These are phyloP conservation scores for Coemansia sp. DNA, from an alignment of 192 early-diverging fungal species.

Conservation along the genomic window DNA sequence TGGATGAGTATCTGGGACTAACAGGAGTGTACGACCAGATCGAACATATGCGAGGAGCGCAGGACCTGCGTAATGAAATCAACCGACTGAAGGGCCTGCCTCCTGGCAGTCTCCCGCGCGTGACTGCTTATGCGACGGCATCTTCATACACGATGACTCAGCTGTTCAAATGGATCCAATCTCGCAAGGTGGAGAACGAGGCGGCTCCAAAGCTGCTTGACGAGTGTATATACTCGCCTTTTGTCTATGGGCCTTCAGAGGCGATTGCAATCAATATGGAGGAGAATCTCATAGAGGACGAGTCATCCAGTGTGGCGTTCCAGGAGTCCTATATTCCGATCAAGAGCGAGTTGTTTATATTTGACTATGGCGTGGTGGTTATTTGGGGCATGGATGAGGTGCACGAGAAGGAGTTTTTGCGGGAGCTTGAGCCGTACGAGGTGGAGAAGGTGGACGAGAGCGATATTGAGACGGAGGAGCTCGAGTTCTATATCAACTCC, in stretches of 20 bases:
- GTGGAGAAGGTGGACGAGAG: conserved; percentile 50
- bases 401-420: conserved; percentile 75
- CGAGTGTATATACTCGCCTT: conserved; percentile 63
- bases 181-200: conserved; percentile 58
- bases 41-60: conserved; percentile 57
- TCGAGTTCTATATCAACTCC: conserved; percentile 73
- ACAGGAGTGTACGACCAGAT: conserved; percentile 66
- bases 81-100: conserved; percentile 73
- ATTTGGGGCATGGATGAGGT: conserved; percentile 91
- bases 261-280: conserved; percentile 46
- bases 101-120: conserved; percentile 67
- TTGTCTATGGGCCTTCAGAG: conserved; percentile 41
- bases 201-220: conserved; percentile 73
- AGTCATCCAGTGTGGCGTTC: conserved; percentile 16
- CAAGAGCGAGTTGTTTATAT: conserved; percentile 75
- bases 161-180: conserved; percentile 72
- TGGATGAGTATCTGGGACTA: conserved; percentile 54
- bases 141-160: conserved; percentile 76
- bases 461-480: conserved; percentile 77
- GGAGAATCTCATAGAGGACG: conserved; percentile 22
- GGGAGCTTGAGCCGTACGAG: conserved; percentile 68
- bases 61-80: conserved; percentile 59
- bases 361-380: conserved; percentile 94
- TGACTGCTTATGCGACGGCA: conserved; percentile 83
- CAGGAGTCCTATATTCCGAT: conserved; percentile 47